phyloP scores from a whole-genome alignment of 1,284 basidiomycete genomes.

The Apiotrichum gamsii region DNA sequence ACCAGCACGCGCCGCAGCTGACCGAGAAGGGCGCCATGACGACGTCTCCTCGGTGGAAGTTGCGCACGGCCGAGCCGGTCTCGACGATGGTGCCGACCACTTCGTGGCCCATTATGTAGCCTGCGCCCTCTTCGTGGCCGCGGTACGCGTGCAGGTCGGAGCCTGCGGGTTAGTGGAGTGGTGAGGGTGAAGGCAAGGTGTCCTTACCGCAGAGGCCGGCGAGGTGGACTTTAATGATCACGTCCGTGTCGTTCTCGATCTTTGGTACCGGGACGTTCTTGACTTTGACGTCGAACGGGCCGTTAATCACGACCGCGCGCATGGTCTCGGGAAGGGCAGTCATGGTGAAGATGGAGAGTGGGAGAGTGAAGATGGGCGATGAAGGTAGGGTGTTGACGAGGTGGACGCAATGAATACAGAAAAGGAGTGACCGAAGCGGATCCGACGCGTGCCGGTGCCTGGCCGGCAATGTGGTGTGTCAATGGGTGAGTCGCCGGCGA shows the following conservation, averaged over 20 bases:
- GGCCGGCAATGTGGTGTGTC: too few species aligned
- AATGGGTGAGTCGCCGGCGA: too few species aligned
- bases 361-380: too few species aligned
- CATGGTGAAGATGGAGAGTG: conserved; percentile 1
- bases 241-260: conserved; percentile 28
- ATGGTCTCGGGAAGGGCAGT: conserved; percentile 20
- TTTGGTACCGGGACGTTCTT: conserved; percentile 30
- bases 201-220: conserved; percentile 40
- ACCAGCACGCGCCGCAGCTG: conserved; percentile 56
- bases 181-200: neutral
- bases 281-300: conserved; percentile 25
- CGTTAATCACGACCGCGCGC: conserved; percentile 36
- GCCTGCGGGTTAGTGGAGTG: conserved; percentile 49
- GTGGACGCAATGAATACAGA: too few species aligned
- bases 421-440: too few species aligned
- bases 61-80: conserved; percentile 55
- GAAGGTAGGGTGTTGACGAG: too few species aligned
- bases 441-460: too few species aligned
- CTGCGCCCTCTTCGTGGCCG: conserved; percentile 50
- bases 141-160: conserved; percentile 77
- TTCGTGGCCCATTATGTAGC: conserved; percentile 62
- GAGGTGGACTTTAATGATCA: conserved; percentile 35
- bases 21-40: conserved; percentile 83
- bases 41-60: conserved; percentile 67
- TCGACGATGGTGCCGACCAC: conserved; percentile 71